Base-by-base conservation (phyloP, 495 filamentous ascomycete genomes). In the Penicilliopsis zonata region DNA sequence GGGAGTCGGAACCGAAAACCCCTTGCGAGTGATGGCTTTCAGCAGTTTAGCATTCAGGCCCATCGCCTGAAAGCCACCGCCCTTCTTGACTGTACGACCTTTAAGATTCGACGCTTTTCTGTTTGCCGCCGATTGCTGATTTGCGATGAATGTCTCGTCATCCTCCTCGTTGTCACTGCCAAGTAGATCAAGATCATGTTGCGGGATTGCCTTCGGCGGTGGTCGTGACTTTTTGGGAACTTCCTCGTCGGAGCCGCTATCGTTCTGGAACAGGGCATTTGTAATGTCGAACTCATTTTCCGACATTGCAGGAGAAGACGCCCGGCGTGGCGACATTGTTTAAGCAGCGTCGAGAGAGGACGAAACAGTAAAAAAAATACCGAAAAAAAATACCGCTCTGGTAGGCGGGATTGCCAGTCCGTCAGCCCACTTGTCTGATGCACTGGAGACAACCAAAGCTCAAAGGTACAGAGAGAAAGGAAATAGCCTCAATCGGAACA, bases 1-100 rank as follows among this genome's bases (percentile, higher is more conserved):
- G 0, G 90, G 90, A 3, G 90, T 99, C 0, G 90, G 90, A 2
- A 96, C 82, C 1, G 79, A 82, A 57, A 93, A 99, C 17, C 90
- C 90, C 57, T 95, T 96, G 39, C 80, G 72, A 10, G 80, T 71
- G 30, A 99, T 95, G 4, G 92, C 83, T 46, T 86, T 85, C 18
- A 96, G 61, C 9, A 99, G 64, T 28, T 78, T 74, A 18, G 71
- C 53, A 61, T 80, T 90, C 21, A 99, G 64, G 65, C 84, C 92
- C 88, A 98, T 94, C 24, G 80, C 78, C 55, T 98, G 90, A 52
- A 95, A 99, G 25, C 88, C 90, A 47, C 88, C 87, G 26, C 85
- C 83, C 49, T 90, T 93, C 69, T 96, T 95, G 9, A 81, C 80
- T 5, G 75, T 78, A 40, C 80, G 81, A 24, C 84, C 80, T 46